Conservation (phyloP, 2,329 filamentous ascomycete genomes). For the Fusarium scirpi region DNA sequence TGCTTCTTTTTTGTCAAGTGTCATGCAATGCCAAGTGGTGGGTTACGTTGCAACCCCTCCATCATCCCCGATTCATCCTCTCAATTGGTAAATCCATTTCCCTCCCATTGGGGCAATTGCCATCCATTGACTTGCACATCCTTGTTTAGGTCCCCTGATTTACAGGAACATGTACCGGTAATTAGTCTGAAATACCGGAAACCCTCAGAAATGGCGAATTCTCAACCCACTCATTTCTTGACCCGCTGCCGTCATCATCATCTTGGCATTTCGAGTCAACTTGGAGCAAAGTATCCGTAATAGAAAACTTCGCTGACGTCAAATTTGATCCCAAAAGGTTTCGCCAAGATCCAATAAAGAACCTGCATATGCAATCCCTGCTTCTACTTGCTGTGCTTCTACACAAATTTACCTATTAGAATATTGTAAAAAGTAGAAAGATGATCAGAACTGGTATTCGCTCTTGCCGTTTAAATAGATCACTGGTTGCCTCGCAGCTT, state of each 20-base stretch:
- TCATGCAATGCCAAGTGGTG: neutral
- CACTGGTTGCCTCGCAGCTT: neutral
- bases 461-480: conserved; percentile 15
- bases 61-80: neutral
- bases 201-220: neutral
- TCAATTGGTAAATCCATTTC: conserved; percentile 12
- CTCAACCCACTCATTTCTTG: conserved; percentile 29
- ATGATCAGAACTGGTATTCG: conserved; percentile 24
- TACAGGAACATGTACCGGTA: conserved; percentile 26
- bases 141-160: conserved; percentile 25
- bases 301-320: conserved; percentile 33
- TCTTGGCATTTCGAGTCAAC: conserved; percentile 25
- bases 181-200: no score
- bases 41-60: neutral
- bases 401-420: conserved; percentile 1
- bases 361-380: neutral
- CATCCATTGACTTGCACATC: neutral
- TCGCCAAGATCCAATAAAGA: neutral
- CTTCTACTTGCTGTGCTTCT: neutral
- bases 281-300: neutral
- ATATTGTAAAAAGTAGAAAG: conserved; percentile 7
- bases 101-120: conserved; percentile 13
- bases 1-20: conserved; percentile 22
- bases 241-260: conserved; percentile 40
- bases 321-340: conserved; percentile 7